Conservation (phyloP, 148 eudicot species). For the Cornus florida region DNA sequence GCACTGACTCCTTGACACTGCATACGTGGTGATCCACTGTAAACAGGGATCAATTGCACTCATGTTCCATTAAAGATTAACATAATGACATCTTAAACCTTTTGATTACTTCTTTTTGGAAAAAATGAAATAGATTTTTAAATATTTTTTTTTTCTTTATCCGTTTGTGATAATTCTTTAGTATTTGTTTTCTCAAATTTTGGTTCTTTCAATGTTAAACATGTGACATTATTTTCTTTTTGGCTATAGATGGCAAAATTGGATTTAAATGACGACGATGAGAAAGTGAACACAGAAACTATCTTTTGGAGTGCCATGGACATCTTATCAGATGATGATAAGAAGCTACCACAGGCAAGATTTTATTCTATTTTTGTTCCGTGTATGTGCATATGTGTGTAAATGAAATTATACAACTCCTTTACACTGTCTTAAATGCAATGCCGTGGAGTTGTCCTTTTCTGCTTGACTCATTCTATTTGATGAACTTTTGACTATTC, state of each 20-base stretch:
- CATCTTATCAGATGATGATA: slow-evolving; percentile 96
- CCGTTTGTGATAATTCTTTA: not conserved
- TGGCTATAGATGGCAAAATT: slow-evolving; percentile 85
- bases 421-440: not conserved
- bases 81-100: not conserved
- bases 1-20: not conserved
- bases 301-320: slow-evolving; percentile 99
- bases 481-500: slow-evolving; percentile 15
- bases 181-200: not conserved
- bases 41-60: not conserved
- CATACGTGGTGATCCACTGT: not conserved
- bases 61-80: not conserved
- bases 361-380: slow-evolving; percentile 7
- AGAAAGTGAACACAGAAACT: slow-evolving; percentile 79
- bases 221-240: slow-evolving; percentile 2
- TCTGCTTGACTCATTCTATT: not conserved
- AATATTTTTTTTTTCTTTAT: not conserved
- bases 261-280: slow-evolving; percentile 93
- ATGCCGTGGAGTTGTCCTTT: not conserved
- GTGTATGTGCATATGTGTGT: not conserved
- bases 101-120: not conserved
- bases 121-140: not conserved
- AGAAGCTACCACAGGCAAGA: slow-evolving; percentile 91
- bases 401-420: not conserved
- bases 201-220: not conserved